These are phyloP conservation scores for Hyaloscypha bicolor DNA, from an alignment of 495 filamentous ascomycete species.

Conservation along the genomic window DNA sequence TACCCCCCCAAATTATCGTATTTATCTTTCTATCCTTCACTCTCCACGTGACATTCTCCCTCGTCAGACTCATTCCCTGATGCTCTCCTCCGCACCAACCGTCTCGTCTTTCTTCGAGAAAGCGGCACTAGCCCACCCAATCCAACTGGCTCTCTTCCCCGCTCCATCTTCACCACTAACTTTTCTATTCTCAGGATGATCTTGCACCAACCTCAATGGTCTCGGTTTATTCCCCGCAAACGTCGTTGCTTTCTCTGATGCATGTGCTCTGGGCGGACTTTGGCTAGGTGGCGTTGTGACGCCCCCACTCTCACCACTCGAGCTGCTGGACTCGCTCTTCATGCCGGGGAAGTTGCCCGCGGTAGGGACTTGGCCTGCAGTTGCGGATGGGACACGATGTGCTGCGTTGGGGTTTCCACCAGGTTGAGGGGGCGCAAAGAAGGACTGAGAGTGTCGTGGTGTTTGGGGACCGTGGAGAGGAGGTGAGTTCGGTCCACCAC, in stretches of 20 bases:
- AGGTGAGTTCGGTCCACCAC: constrained; percentile 62
- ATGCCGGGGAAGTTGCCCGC: constrained; percentile 58
- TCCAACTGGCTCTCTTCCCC: constrained; percentile 58
- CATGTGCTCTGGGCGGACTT: constrained; percentile 52
- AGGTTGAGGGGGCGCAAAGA: constrained; percentile 45
- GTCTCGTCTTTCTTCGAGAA: constrained; percentile 30
- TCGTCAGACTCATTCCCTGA: constrained; percentile 17
- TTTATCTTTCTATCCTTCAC: not conserved
- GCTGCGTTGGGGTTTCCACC: constrained; percentile 35
- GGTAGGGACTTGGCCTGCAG: constrained; percentile 41
- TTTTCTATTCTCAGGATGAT: constrained; percentile 39
- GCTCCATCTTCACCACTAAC: constrained; percentile 38
- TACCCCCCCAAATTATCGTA: not conserved
- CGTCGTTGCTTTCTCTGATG: constrained; percentile 52
- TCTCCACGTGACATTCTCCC: not conserved
- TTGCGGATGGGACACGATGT: constrained; percentile 33
- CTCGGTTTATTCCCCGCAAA: constrained; percentile 75
- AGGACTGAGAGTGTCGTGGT: constrained; percentile 45
- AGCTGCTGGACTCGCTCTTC: constrained; percentile 61
- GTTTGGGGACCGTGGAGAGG: constrained; percentile 49
- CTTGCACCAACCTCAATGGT: constrained; percentile 85
- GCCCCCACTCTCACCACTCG: constrained; percentile 61
- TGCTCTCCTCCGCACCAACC: constrained; percentile 11
- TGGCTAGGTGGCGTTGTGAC: constrained; percentile 52
- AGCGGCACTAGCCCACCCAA: constrained; percentile 45